Evolutionary conservation across 208 protist genomes (phyloP), one percentile per base, ranked within the genome.

Genomic region (Leishmania amazonensis): DNA sequence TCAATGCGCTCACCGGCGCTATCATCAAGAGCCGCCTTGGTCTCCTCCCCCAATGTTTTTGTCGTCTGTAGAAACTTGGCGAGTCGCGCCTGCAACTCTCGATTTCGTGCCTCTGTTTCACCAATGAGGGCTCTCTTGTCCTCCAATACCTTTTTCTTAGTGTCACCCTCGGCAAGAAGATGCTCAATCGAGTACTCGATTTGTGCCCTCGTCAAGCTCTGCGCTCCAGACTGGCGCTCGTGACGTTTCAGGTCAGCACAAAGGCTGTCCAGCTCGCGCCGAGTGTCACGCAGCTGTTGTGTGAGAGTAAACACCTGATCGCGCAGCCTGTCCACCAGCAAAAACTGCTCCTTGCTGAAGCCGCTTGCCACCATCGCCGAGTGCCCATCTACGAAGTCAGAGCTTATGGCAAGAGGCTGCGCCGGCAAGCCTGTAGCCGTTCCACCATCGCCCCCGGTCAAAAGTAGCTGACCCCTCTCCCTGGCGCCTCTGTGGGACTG

Each of bases 251-350:
- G 72, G 45, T 88, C 85, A 54, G 87, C 80, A 74, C 76, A 82
- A 31, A 96, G 86, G 65, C 58, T 80, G 75, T 92, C 89, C 21
- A 93, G 83, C 78, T 92, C 84, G 54, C 84, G 79, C 11, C 91
- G 86, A 19, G 89, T 67, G 67, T 94, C 90, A 17, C 90, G 87
- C 51, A 96, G 74, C 71, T 94, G 89, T 80, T 91, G 83, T n/a
- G 89, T 90, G 45, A 94, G 81, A 31, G 89, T 86, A 67, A 94
- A 89, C 35, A 94, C 91, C 60, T 94, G 86, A 78, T 96, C 90
- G 45, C 91, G 81, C 64, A 94, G 76, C 24, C 88, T 85, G 80
- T 94, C 90, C 21, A 94, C 87, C 40, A 94, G 78, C 7, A 94
- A 42, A 78, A 94, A 89, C 76, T 94, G 90, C 42, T 96, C 90